Conservation (phyloP, 495 filamentous ascomycete species). For the Cryomyces minteri region DNA sequence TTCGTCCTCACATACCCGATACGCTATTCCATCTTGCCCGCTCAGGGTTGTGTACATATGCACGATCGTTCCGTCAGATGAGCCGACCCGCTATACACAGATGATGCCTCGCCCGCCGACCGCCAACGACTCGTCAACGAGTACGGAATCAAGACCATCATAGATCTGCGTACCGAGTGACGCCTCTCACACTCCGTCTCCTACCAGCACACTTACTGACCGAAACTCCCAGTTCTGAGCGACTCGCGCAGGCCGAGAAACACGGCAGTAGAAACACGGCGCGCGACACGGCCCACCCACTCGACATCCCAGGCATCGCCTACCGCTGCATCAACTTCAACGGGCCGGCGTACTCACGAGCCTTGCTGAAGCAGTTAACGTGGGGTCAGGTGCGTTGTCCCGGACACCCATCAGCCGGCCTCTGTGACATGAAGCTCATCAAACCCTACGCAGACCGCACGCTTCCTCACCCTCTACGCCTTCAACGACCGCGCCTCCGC, state of each 20-base stretch:
- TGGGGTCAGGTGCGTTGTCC: conserved; percentile 28
- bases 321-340: conserved; percentile 52
- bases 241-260: too few species aligned
- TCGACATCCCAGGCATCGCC: conserved; percentile 32
- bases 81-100: conserved; percentile 15
- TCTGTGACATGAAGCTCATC: neutral
- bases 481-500: conserved; percentile 42
- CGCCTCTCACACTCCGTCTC: neutral
- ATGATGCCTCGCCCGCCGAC: conserved; percentile 53
- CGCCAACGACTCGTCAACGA: conserved; percentile 37
- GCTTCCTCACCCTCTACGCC: conserved; percentile 31
- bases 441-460: conserved; percentile 19
- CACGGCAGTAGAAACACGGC: too few species aligned
- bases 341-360: conserved; percentile 46
- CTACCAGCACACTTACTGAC: too few species aligned
- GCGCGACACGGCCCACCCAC: too few species aligned
- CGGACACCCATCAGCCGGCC: too few species aligned
- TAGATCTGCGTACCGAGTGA: conserved; percentile 64
- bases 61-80: too few species aligned
- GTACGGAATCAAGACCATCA: conserved; percentile 45
- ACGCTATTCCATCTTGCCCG: too few species aligned
- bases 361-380: conserved; percentile 48
- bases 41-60: too few species aligned
- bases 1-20: too few species aligned
- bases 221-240: too few species aligned